Base-by-base conservation (phyloP, 192 early-diverging fungal genomes). In the Backusella luteola region DNA sequence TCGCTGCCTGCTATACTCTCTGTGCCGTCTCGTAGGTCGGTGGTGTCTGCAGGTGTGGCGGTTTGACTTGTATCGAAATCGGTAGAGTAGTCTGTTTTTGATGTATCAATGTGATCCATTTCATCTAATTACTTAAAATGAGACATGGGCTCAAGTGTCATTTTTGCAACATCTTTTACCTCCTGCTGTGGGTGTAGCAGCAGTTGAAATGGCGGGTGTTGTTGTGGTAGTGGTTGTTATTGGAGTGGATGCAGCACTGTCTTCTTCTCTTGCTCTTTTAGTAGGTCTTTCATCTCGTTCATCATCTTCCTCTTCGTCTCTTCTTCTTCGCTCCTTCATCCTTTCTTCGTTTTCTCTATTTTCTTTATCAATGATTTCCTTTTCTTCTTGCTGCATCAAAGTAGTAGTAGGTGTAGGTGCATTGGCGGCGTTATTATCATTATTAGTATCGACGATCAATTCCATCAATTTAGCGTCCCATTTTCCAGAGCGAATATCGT, bases 401-500 rank as follows among this genome's bases (percentile, higher is more conserved):
- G 32, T 32, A 32, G 1, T 32, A 32, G 32, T 32, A 3, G 32
- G 32, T 32, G 32, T 32, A 32, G 32, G 32, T 32, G 32, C 0
- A 32, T 32, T 32, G 32, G 32, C 0, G 32, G 2, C 32, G 2
- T 49, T 49, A 26, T 44, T 41, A 14, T 17, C 49, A 12, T 42
- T 23, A 23, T 39, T 69, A 39, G 8, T 49, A 19, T 73, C 39
- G 17, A 39, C 42, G 29, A 17, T 35, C 38, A 53, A 53, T 8
- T 26, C 8, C 34, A 63, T 63, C 29, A 63, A 63, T 26, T 39
- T 56, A 0, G 35, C 34, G 15, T 41, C 90, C 87, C 86, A 87
- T 82, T 87, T 87, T n/a, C 91, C 91, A 17, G 82, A 78, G 11
- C 83, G 81, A 73, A 92, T 91, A 5, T 90, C 88, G 4, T 91